Conservation (phyloP, 2,329 filamentous ascomycete genomes). For the Bimuria novae-zelandiae region DNA sequence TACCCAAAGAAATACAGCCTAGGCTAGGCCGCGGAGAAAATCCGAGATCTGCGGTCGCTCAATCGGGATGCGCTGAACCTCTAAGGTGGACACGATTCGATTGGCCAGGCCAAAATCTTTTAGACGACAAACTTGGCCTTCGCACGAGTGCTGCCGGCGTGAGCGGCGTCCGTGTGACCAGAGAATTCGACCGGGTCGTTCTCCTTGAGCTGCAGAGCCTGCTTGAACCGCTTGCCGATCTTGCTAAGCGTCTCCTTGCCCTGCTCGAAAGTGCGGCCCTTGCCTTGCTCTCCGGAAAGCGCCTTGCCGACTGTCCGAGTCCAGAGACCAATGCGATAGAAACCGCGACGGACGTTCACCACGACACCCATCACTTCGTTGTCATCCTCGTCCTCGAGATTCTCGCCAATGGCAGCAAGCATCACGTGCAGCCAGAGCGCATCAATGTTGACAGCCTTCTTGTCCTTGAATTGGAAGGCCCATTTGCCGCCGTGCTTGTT, state of each 20-base stretch:
- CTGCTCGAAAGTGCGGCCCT: constrained; percentile 79
- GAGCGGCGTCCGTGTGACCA: constrained; percentile 91
- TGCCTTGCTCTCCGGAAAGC: constrained; percentile 74
- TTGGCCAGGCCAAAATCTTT: constrained; percentile 5
- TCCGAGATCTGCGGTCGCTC: constrained; percentile 2
- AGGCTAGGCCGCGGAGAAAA: constrained; percentile 11
- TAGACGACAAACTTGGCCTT: constrained; percentile 93
- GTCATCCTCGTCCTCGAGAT: constrained; percentile 90
- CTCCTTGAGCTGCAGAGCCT: constrained; percentile 77
- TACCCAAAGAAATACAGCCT: constrained; percentile 10
- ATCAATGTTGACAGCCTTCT: constrained; percentile 88
- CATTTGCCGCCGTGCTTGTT: constrained; percentile 99
- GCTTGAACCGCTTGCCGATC: constrained; percentile 92
- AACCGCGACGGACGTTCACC: constrained; percentile 97
- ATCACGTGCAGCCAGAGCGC: constrained; percentile 97
- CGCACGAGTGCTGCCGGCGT: constrained; percentile 89
- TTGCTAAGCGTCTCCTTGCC: constrained; percentile 80
- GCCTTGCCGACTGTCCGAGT: constrained; percentile 90
- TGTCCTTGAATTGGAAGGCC: constrained; percentile 98
- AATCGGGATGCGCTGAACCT: background rate
- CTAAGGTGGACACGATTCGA: background rate
- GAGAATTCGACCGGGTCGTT: constrained; percentile 89
- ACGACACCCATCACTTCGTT: constrained; percentile 99
- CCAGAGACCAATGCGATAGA: constrained; percentile 98
- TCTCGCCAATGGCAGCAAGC: constrained; percentile 95